Evolutionary conservation across 2,329 filamentous ascomycete genomes (phyloP).

Genomic region (Beauveria varroae): DNA sequence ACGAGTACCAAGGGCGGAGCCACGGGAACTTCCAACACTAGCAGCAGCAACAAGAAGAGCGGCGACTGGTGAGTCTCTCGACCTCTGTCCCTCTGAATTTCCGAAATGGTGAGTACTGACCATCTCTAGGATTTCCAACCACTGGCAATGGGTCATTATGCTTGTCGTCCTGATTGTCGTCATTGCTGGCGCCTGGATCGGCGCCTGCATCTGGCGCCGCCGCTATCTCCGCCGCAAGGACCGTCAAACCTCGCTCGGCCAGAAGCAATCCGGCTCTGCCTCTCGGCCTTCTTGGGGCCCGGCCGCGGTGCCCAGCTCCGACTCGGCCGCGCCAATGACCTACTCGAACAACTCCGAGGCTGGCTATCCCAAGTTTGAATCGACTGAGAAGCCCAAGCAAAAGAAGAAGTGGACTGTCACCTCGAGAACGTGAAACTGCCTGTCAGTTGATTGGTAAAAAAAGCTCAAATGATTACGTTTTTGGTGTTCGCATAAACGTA

Average conservation of each 20-base stretch:
- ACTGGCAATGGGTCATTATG: conserved; percentile 79
- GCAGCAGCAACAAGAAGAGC: neutral
- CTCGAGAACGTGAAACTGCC: conserved; percentile 30
- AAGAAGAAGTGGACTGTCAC: conserved; percentile 42
- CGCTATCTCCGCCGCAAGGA: conserved; percentile 67
- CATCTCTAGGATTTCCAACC: conserved; percentile 51
- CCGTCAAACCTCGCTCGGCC: conserved; percentile 31
- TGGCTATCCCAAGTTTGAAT: conserved; percentile 15
- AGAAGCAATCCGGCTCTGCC: conserved; percentile 33
- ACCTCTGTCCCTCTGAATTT: neutral
- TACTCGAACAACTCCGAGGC: conserved; percentile 16
- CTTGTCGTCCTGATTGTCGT: conserved; percentile 65
- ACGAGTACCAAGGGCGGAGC: neutral
- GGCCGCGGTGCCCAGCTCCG: conserved; percentile 15
- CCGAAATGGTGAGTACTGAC: neutral
- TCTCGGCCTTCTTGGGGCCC: conserved; percentile 29
- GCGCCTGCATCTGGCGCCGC: conserved; percentile 63
- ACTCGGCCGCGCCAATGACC: neutral
- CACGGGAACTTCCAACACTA: neutral
- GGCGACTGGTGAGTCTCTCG: neutral
- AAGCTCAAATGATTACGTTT: too few species aligned
- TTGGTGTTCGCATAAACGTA: too few species aligned
- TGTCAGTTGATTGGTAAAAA: too few species aligned
- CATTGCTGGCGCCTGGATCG: conserved; percentile 59
- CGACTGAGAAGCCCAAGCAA: conserved; percentile 31